These are phyloP conservation scores for Actinidia chinensis DNA, from an alignment of 179 eudicot species.

Conservation along the genomic window DNA sequence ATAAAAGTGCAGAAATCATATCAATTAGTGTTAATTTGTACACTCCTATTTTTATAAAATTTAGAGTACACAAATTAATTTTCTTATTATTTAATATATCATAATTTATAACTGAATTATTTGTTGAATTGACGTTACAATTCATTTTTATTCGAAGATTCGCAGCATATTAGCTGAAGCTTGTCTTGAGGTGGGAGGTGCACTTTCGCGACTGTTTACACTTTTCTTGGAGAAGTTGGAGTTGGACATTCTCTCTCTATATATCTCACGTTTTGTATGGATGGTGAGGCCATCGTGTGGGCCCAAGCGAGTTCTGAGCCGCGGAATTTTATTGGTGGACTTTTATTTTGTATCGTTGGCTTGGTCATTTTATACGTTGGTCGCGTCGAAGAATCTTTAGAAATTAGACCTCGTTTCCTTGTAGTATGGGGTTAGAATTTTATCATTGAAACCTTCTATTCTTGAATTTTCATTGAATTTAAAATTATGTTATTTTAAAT, in stretches of 20 bases:
- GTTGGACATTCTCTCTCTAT: not conserved
- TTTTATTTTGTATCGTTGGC: not conserved
- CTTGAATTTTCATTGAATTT: too few species aligned
- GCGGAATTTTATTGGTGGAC: not conserved
- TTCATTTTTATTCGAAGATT: constrained; percentile 17
- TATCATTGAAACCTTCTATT: too few species aligned
- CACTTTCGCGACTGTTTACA: not conserved
- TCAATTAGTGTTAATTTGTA: too few species aligned
- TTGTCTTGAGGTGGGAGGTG: constrained; percentile 8
- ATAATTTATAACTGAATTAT: too few species aligned
- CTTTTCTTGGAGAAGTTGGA: constrained; percentile 19
- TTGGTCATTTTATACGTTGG: not conserved
- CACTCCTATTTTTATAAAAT: too few species aligned
- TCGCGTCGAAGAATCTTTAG: not conserved
- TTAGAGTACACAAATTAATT: too few species aligned
- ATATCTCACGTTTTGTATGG: not conserved
- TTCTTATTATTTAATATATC: too few species aligned
- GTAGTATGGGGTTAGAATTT: not conserved
- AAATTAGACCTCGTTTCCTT: not conserved
- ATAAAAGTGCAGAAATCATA: too few species aligned
- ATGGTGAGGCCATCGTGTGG: constrained; percentile 7
- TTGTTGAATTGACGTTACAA: too few species aligned
- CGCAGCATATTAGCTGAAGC: constrained; percentile 24
- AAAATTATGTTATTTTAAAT: too few species aligned
- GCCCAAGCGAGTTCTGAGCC: not conserved